phyloP scores from a whole-genome alignment of 805 yeast species.

The Candida tallmaniae region DNA sequence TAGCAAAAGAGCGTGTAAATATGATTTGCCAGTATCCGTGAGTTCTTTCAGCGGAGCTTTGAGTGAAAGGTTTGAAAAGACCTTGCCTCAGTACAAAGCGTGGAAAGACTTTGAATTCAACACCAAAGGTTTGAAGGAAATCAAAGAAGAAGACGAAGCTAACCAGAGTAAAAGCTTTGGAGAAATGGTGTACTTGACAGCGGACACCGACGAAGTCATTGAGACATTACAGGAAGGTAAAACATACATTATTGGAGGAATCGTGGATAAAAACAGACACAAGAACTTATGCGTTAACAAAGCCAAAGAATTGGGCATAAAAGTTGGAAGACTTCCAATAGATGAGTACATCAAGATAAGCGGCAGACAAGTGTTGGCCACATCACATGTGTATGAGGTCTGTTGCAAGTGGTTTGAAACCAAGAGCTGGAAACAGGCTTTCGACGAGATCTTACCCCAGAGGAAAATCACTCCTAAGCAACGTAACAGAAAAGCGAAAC shows the following conservation, averaged over 20 bases:
- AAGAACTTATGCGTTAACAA: conserved; percentile 75
- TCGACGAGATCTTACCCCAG: conserved; percentile 81
- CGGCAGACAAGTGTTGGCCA: conserved; percentile 87
- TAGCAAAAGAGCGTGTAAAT: conserved; percentile 59
- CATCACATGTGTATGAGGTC: conserved; percentile 91
- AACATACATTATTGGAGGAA: conserved; percentile 90
- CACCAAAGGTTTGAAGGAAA: conserved; percentile 29
- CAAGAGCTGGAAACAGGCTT: conserved; percentile 80
- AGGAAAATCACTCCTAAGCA: conserved; percentile 45
- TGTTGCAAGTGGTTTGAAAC: conserved; percentile 75
- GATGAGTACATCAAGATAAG: conserved; percentile 76
- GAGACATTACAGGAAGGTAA: conserved; percentile 59
- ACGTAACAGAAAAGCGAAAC: conserved; percentile 2
- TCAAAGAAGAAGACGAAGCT: conserved; percentile 21
- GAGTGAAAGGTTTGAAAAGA: conserved; percentile 62
- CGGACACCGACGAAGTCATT: conserved; percentile 76
- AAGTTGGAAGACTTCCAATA: conserved; percentile 79
- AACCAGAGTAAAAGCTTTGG: conserved; percentile 17
- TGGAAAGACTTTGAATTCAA: conserved; percentile 67
- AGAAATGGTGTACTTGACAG: conserved; percentile 63
- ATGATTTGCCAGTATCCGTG: conserved; percentile 55
- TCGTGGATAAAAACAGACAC: conserved; percentile 91
- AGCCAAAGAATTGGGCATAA: conserved; percentile 67
- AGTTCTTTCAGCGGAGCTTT: conserved; percentile 60
- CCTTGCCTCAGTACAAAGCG: conserved; percentile 50